Evolutionary conservation across 768 basidiomycete genomes (phyloP).

Genomic region (Russula ochroleuca): DNA sequence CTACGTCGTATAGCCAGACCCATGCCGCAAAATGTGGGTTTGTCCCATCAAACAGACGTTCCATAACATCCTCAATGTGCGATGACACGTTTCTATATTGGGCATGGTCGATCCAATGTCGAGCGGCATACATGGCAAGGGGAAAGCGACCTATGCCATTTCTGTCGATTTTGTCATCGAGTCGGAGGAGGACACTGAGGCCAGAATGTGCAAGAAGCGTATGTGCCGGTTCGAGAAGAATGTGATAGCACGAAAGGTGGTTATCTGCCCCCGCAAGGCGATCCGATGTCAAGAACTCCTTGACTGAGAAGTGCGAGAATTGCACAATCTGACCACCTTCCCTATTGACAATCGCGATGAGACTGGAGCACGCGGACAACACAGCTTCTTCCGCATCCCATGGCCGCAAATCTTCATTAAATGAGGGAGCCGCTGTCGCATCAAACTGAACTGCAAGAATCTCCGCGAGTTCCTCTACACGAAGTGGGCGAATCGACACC

Average conservation of each 20-base stretch:
- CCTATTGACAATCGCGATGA: neutral
- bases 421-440: neutral
- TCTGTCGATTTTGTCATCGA: no score
- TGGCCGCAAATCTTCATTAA: neutral
- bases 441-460: neutral
- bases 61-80: neutral
- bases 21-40: constrained; percentile 12
- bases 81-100: neutral
- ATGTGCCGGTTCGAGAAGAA: neutral
- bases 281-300: neutral
- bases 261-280: neutral
- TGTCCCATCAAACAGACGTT: neutral
- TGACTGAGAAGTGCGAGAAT: neutral
- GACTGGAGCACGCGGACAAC: neutral
- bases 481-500: neutral
- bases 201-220: no score
- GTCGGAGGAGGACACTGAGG: no score
- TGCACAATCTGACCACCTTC: neutral
- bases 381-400: neutral
- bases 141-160: no score
- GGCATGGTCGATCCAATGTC: neutral
- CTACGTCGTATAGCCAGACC: constrained; percentile 12
- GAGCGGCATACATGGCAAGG: no score
- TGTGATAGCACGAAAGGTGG: neutral
- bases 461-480: neutral